Evolutionary conservation across 176 grass and related monocot species (phyloP).

Genomic region (Microstegium vimineum): DNA sequence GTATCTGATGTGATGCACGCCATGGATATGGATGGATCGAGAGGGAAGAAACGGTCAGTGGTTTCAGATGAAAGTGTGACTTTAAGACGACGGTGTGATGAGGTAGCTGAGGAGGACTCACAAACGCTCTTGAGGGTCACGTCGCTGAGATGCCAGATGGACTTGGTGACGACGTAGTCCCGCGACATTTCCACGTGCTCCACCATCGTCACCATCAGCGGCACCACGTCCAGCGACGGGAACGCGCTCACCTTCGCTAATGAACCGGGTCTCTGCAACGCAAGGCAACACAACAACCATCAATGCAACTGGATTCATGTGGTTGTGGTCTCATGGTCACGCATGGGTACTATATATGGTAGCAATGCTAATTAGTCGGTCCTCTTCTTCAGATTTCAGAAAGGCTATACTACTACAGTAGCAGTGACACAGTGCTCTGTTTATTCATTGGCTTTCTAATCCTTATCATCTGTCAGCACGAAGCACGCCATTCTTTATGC

Average conservation of each 20-base stretch:
- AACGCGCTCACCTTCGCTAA: slow-evolving; percentile 50
- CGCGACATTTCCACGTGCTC: slow-evolving; percentile 61
- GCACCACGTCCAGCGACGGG: slow-evolving; percentile 63
- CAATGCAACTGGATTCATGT: not conserved
- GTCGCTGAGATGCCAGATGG: slow-evolving; percentile 90
- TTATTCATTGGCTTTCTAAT: not conserved
- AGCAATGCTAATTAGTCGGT: not conserved
- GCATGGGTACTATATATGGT: not conserved
- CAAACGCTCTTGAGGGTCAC: slow-evolving; percentile 67
- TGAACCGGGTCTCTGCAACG: slow-evolving; percentile 15
- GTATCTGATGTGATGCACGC: slow-evolving; percentile 41
- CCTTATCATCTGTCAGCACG: not conserved
- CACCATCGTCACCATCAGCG: slow-evolving; percentile 84
- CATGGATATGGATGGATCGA: not conserved
- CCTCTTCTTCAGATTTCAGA: not conserved
- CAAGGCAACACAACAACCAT: not conserved
- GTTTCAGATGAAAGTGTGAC: not conserved
- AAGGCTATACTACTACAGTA: no score
- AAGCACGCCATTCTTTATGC: not conserved
- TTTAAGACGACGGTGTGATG: not conserved
- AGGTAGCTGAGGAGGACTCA: slow-evolving; percentile 50
- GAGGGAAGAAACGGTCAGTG: not conserved
- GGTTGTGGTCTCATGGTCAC: not conserved
- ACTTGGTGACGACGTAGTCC: slow-evolving; percentile 83
- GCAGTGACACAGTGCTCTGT: not conserved